A percentile compares a stretch with the other conserved stretches of the same genome.
phyloP scores from a whole-genome alignment of 371 early-diverging fungal genomes.

The Batrachochytrium dendrobatidis region DNA sequence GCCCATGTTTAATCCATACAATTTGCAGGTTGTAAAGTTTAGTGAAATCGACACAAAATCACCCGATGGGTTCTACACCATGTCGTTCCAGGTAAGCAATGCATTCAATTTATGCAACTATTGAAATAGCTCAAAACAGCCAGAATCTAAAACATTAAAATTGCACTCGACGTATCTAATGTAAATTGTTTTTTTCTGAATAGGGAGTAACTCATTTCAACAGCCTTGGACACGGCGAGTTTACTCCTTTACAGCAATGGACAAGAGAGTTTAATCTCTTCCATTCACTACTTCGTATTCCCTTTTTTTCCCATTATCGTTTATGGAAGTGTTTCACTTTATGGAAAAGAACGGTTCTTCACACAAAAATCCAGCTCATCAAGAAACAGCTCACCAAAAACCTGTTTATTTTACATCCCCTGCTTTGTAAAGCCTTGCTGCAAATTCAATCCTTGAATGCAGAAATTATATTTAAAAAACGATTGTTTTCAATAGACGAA shows the following conservation, averaged over 20 bases:
- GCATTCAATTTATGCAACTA: too few relatives aligned
- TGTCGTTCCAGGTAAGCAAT: constrained; percentile 33
- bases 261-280: constrained; percentile 40
- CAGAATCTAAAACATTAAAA: neutral
- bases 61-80: constrained; percentile 37
- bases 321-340: constrained; percentile 45
- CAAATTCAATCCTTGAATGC: constrained; percentile 24
- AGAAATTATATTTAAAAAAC: constrained; percentile 15
- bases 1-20: constrained; percentile 43
- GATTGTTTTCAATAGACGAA: constrained; percentile 25
- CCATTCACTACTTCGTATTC: constrained; percentile 35
- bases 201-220: constrained; percentile 46
- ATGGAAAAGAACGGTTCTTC: constrained; percentile 42
- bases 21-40: constrained; percentile 38
- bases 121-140: too few relatives aligned
- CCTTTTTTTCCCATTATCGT: constrained; percentile 43
- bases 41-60: constrained; percentile 26
- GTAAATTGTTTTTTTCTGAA: neutral
- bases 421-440: constrained; percentile 29
- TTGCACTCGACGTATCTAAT: too few relatives aligned
- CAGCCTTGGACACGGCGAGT: constrained; percentile 38
- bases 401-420: constrained; percentile 41
- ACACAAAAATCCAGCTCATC: constrained; percentile 33
- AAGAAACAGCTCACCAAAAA: constrained; percentile 29
- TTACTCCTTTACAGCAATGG: constrained; percentile 43